A percentile compares a stretch with the other conserved stretches of the same genome.
phyloP scores from a whole-genome alignment of 1,139 yeast species.

The Zhuliangozyma blackwelliae region DNA sequence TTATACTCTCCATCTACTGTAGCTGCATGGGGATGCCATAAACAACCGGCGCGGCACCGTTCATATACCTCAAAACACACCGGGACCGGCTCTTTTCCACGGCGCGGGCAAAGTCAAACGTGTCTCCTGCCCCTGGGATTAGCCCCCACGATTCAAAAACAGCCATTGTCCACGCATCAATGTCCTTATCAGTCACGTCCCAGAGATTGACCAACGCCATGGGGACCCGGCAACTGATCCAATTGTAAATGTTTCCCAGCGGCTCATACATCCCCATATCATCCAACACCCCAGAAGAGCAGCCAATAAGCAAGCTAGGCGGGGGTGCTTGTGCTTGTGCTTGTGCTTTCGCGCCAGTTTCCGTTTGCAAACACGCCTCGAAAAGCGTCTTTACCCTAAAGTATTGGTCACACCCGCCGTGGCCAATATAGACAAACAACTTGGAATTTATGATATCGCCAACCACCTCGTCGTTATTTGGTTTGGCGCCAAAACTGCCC shows the following conservation, averaged over 20 bases:
- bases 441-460: conserved; percentile 36
- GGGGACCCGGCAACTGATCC: conserved; percentile 77
- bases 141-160: conserved; percentile 64
- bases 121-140: conserved; percentile 10
- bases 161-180: conserved; percentile 67
- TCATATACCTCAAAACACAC: conserved; percentile 44
- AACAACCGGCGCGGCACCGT: conserved; percentile 31
- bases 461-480: conserved; percentile 45
- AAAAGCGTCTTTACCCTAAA: conserved; percentile 37
- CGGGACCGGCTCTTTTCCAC: conserved; percentile 48
- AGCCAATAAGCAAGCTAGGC: conserved; percentile 79
- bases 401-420: conserved; percentile 92
- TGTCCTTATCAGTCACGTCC: conserved; percentile 97
- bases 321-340: conserved; percentile 33
- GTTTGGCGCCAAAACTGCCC: conserved; percentile 52
- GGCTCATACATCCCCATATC: conserved; percentile 64
- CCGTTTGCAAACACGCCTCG: conserved; percentile 16
- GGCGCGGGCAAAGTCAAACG: conserved; percentile 9
- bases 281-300: conserved; percentile 77
- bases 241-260: conserved; percentile 71
- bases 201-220: conserved; percentile 82
- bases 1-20: too few relatives aligned
- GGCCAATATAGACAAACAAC: conserved; percentile 82
- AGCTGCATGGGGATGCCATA: conserved; percentile 24
- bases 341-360: conserved; percentile 3